Base-by-base conservation (phyloP, 305 asterid genomes). In the Rubia occidens region DNA sequence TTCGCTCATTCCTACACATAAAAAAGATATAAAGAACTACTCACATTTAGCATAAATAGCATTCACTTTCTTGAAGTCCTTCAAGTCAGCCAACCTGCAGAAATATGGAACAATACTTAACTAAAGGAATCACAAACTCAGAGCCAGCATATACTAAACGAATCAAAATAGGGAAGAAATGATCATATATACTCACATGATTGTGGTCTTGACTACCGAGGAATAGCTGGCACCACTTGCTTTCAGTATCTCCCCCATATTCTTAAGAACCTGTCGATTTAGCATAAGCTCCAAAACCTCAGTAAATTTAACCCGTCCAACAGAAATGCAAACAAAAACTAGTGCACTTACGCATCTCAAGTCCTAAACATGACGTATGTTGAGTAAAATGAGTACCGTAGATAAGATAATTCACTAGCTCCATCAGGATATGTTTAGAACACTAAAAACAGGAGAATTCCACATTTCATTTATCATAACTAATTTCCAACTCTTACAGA, bases 41-140 rank as follows among this genome's bases (percentile, higher is more conserved):
- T 88, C 64, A 90, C 97, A 91, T 79, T 89, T 89, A 65, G 89
- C 96, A 80, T 91, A 91, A 47, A 91, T 89, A 76, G 82, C 94
- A 55, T 91, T 91, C 75, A 91, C 97, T 81, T 69, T 80, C 86
- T 89, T 85, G 87, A 91, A 89, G 81, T 91, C 97, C 61, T 87
- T 85, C 82, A 91, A 83, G 79, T 89, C 96, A 82, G 97, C 96
- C 87, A 91, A 80, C 88, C 96, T 90, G 88, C 43, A 76, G 51
- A 69, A 39, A 64, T 72, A 64, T 32, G 73, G 69, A 40, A 42
- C 39, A 47, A 44, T 11, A 29, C 67, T 74, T 73, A 59, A 37
- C 70, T 60, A 58, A 44, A 63, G 17, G 20, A 49, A 53, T 65
- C 15, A 35, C 49, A 5, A 66, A 32, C 8, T 49, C 40, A 43